Evolutionary conservation across 2,329 filamentous ascomycete genomes (phyloP), one percentile per base, ranked within the genome.

Genomic region (Aspergillus thermomutatus): DNA sequence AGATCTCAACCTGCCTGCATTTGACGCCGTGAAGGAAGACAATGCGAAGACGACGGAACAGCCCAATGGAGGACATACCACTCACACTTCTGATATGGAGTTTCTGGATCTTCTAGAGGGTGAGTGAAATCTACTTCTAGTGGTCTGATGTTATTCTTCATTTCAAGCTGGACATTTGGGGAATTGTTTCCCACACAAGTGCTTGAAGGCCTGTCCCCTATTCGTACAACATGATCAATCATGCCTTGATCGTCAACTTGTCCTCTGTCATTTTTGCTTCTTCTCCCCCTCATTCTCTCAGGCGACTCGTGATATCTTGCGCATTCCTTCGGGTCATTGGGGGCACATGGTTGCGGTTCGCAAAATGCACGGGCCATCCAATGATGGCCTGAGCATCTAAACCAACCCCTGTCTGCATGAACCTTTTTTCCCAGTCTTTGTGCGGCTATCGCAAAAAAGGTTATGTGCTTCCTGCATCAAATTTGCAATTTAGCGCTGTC

Each of bases 81-180:
- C 43, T 11, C 43, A 26, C 4, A 64, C 67, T 47, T 52, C 64
- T 26, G 70, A 74, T 51, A 66, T 76, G 62, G 73, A 77, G 40
- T 77, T 76, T 45, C 57, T 77, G 66, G 72, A 76, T 55, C 69
- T 77, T 46, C 59, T 78, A 37, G 71, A 72, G 66, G 72, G 75
- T 78, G 66, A 72, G 75, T 72, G 43, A 25, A 25, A 40, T 41
- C 60, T 41, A 60, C n/a, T 21, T 48, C 17, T 55, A 28, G 51
- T 28, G 43, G 11, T 19, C 28, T 19, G 10, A 7, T 31, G 28
- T 21, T 47, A 34, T 37, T 21, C n/a, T 48, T 49, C 41, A 7
- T 37, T 10, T n/a, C 47, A 23, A 54, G 45, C 51, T 57, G 57
- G 52, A 53, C 25, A 11, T 52, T 17, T 23, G 28, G 45, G 31